phyloP scores from a whole-genome alignment of 768 basidiomycete species.

The Mycena vulgaris region DNA sequence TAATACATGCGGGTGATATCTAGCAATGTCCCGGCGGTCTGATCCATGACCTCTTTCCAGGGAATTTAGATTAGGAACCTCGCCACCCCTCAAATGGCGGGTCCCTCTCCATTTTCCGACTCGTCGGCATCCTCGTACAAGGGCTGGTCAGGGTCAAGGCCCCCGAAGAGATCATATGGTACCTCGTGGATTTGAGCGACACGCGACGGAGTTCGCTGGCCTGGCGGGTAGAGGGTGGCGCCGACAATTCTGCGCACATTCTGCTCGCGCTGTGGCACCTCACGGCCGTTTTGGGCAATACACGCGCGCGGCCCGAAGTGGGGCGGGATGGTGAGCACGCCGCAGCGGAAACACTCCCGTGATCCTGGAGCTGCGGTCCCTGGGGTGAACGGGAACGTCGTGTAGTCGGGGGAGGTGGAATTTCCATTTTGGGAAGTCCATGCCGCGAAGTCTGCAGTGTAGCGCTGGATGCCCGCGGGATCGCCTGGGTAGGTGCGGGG shows the following conservation, averaged over 20 bases:
- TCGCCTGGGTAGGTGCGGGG: conserved; percentile 15
- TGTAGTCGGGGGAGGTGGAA: not conserved
- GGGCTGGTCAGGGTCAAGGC: conserved; percentile 1
- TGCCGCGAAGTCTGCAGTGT: not conserved
- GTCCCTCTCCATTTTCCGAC: conserved; percentile 34
- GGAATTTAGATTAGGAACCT: conserved; percentile 25
- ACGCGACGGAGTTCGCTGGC: not conserved
- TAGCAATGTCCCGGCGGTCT: conserved; percentile 29
- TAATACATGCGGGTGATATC: conserved; percentile 22
- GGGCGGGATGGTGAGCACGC: not conserved
- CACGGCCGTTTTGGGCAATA: not conserved
- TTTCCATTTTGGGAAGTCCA: conserved; percentile 21
- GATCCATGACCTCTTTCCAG: conserved; percentile 5
- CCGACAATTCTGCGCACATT: not conserved
- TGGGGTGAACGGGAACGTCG: conserved; percentile 12
- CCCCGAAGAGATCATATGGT: conserved; percentile 23
- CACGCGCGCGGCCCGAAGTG: conserved; percentile 9
- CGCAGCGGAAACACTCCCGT: conserved; percentile 25
- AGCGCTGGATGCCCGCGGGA: conserved; percentile 2
- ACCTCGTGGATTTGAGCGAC: conserved; percentile 22
- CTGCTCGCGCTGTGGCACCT: not conserved
- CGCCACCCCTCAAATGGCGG: too few species aligned
- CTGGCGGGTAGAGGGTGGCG: conserved; percentile 1
- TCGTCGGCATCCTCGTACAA: conserved; percentile 2
- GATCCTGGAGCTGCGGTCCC: conserved; percentile 15